phyloP scores from a whole-genome alignment of 2,329 filamentous ascomycete genomes.

The Aspergillus chevalieri region DNA sequence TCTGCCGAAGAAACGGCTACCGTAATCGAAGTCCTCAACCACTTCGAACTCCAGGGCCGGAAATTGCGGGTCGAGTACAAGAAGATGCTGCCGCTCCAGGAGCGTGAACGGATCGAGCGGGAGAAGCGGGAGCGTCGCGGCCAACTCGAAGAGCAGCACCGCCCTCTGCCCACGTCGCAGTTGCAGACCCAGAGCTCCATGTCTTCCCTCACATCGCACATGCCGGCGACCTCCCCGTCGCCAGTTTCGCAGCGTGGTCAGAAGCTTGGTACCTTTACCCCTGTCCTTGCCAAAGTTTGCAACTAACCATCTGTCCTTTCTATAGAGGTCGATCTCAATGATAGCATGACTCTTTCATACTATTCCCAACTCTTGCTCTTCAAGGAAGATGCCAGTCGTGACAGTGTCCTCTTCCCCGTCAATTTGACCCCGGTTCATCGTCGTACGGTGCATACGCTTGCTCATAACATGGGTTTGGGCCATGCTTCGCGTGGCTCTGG shows the following conservation, averaged over 20 bases:
- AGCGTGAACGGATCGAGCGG: constrained; percentile 90
- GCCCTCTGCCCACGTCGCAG: constrained; percentile 58
- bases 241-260: constrained; percentile 54
- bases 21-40: constrained; percentile 91
- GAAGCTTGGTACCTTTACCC: constrained; percentile 29
- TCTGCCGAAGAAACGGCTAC: constrained; percentile 87
- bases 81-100: constrained; percentile 94
- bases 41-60: constrained; percentile 87
- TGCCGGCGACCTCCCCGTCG: constrained; percentile 60
- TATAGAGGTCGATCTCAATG: constrained; percentile 80
- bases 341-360: constrained; percentile 76
- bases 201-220: constrained; percentile 64
- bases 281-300: constrained; percentile 6
- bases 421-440: constrained; percentile 76
- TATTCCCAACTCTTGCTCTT: constrained; percentile 89
- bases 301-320: constrained; percentile 7
- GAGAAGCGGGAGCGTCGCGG: constrained; percentile 95
- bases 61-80: constrained; percentile 98
- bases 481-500: constrained; percentile 86
- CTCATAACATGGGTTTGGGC: constrained; percentile 88
- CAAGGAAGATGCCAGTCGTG: constrained; percentile 69
- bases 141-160: constrained; percentile 94
- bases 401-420: constrained; percentile 77
- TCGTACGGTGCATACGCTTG: constrained; percentile 85
- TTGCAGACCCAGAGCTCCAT: constrained; percentile 82